Conservation (phyloP, 345 rosid genomes). For the Stellera chamaejasme region DNA sequence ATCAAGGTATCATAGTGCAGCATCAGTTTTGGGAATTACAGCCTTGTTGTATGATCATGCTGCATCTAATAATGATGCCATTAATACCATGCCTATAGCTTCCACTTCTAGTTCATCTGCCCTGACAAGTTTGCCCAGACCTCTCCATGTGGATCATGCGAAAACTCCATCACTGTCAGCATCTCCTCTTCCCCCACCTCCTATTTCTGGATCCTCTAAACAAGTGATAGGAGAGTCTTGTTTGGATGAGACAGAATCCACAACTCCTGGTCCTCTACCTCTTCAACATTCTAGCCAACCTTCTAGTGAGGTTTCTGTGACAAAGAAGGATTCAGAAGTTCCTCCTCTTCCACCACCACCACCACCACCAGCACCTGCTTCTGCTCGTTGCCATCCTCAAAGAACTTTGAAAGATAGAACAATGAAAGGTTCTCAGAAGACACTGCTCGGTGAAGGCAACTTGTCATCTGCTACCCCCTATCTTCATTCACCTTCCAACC, state of each 20-base stretch:
- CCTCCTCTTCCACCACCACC: constrained; percentile 16
- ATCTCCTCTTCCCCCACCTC: constrained; percentile 1
- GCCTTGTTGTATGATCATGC: constrained; percentile 58
- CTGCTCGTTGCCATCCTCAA: constrained; percentile 15
- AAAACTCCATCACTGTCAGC: constrained; percentile 8
- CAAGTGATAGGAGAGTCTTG: neutral
- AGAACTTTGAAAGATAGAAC: constrained; percentile 3
- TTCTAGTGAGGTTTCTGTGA: constrained; percentile 3
- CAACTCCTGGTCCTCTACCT: constrained; percentile 2
- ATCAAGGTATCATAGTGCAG: constrained; percentile 40
- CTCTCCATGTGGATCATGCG: constrained; percentile 11
- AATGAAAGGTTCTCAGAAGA: constrained; percentile 2
- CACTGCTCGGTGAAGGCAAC: too few species aligned
- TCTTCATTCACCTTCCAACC: constrained; percentile 9
- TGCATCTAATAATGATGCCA: constrained; percentile 30
- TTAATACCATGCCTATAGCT: constrained; percentile 21
- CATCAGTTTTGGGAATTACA: constrained; percentile 52
- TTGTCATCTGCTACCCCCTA: neutral
- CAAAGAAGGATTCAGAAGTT: constrained; percentile 7
- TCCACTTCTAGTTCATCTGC: constrained; percentile 20
- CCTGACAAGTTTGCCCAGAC: constrained; percentile 16
- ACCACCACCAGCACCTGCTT: constrained; percentile 12
- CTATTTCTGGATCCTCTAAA: constrained; percentile 6
- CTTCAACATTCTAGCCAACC: constrained; percentile 4
- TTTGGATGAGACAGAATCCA: neutral